A percentile compares a stretch with the other conserved stretches of the same genome.
These are phyloP conservation scores for Cryptosporidium tyzzeri DNA, from an alignment of 169 alveolate species.

Conservation along the genomic window DNA sequence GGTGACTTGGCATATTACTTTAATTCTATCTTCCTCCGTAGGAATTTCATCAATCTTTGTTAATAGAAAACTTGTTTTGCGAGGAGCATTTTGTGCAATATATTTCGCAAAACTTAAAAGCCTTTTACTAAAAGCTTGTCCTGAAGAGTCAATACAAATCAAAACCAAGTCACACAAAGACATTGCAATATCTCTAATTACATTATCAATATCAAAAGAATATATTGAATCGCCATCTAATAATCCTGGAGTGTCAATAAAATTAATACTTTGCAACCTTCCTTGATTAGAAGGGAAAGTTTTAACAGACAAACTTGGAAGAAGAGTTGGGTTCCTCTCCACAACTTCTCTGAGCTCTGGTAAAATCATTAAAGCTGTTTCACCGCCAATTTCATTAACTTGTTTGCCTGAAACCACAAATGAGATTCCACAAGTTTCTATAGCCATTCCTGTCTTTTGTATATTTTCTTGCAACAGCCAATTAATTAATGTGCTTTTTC, in stretches of 20 bases:
- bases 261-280: slow-evolving; percentile 75
- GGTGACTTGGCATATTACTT: slow-evolving; percentile 80
- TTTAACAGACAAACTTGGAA: slow-evolving; percentile 79
- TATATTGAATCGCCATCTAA: slow-evolving; percentile 83
- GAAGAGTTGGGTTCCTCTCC: slow-evolving; percentile 76
- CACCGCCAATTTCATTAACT: slow-evolving; percentile 80
- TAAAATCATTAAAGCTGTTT: slow-evolving; percentile 80
- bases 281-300: slow-evolving; percentile 51
- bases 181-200: slow-evolving; percentile 79
- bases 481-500: slow-evolving; percentile 85
- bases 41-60: slow-evolving; percentile 82
- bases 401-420: slow-evolving; percentile 82
- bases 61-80: slow-evolving; percentile 78
- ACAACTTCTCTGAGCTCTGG: slow-evolving; percentile 81
- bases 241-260: slow-evolving; percentile 88
- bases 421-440: slow-evolving; percentile 84
- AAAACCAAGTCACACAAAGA: slow-evolving; percentile 81
- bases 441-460: slow-evolving; percentile 84
- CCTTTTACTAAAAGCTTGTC: slow-evolving; percentile 83
- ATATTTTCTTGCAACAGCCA: slow-evolving; percentile 84
- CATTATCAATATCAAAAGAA: slow-evolving; percentile 81
- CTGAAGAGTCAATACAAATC: slow-evolving; percentile 84
- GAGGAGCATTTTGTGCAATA: slow-evolving; percentile 78
- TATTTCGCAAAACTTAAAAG: slow-evolving; percentile 77
- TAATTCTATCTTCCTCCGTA: slow-evolving; percentile 79